Conservation (phyloP, 2,329 filamentous ascomycete species). For the Venturia carpophila region DNA sequence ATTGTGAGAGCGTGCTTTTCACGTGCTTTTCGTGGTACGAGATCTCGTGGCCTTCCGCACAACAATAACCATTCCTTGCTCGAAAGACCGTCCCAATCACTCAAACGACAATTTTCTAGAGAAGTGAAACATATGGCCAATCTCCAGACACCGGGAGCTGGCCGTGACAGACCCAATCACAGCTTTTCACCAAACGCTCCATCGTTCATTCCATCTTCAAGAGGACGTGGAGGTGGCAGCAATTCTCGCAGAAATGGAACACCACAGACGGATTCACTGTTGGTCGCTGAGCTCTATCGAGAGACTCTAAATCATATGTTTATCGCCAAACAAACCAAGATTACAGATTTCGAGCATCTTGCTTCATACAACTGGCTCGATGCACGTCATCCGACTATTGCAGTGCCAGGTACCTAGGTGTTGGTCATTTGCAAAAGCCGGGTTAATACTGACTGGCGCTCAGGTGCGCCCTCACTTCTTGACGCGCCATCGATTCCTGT, state of each 20-base stretch:
- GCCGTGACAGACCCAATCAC: not conserved
- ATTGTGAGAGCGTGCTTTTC: not conserved
- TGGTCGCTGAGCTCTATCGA: not conserved
- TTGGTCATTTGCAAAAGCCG: not conserved
- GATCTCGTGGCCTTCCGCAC: not conserved
- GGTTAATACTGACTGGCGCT: not conserved
- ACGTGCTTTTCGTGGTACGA: not conserved
- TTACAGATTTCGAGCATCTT: conserved; percentile 17
- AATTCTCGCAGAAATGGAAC: not conserved
- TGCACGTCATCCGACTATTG: conserved; percentile 24
- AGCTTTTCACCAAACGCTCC: not conserved
- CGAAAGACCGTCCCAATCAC: not conserved
- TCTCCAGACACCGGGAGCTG: not conserved
- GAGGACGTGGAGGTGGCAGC: not conserved
- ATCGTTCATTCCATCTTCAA: not conserved
- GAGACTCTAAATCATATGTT: not conserved
- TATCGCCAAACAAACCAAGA: conserved; percentile 2
- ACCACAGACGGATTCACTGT: not conserved
- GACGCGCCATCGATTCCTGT: conserved; percentile 25
- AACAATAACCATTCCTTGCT: not conserved
- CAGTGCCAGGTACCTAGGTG: conserved; percentile 38
- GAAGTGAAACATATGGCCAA: not conserved
- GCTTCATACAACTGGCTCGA: conserved; percentile 19
- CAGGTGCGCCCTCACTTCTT: conserved; percentile 33
- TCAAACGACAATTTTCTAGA: not conserved